These are phyloP conservation scores for Penicillium subrubescens DNA, from an alignment of 495 filamentous ascomycete species.

Conservation along the genomic window DNA sequence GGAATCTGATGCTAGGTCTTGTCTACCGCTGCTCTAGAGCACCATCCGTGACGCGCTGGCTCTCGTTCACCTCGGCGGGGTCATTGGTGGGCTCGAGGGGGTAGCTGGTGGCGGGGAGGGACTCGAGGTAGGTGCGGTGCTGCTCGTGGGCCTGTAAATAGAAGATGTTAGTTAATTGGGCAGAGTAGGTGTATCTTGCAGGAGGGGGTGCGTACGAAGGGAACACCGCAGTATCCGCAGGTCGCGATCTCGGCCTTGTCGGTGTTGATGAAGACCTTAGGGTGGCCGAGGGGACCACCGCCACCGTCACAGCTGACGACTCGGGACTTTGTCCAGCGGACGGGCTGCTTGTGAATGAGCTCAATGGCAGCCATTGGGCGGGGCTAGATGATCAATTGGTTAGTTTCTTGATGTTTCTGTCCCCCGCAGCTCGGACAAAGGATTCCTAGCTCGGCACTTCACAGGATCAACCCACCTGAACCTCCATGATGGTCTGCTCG, in stretches of 20 bases:
- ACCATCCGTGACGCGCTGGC: conserved; percentile 55
- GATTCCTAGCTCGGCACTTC: neutral
- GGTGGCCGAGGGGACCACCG: conserved; percentile 89
- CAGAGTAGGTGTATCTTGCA: neutral
- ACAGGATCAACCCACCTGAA: conserved; percentile 67
- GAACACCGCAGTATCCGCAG: conserved; percentile 93
- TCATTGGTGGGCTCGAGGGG: conserved; percentile 61
- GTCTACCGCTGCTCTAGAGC: conserved; percentile 55
- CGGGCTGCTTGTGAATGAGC: conserved; percentile 93
- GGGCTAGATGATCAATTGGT: conserved; percentile 58
- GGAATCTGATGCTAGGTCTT: conserved; percentile 33
- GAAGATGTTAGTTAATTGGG: neutral
- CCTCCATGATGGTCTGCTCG: conserved; percentile 90
- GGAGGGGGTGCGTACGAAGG: conserved; percentile 68
- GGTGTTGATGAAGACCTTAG: conserved; percentile 92
- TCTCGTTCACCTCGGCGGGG: conserved; percentile 55
- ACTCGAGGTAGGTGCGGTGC: conserved; percentile 77
- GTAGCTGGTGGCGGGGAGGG: conserved; percentile 75
- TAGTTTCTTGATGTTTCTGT: conserved; percentile 11
- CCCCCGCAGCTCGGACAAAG: conserved; percentile 5
- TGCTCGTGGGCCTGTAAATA: conserved; percentile 76
- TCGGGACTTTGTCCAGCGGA: conserved; percentile 82
- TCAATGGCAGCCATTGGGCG: conserved; percentile 87
- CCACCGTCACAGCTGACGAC: conserved; percentile 90
- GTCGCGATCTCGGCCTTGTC: conserved; percentile 92